phyloP scores from a whole-genome alignment of 345 rosid genomes.

The Salix viminalis region DNA sequence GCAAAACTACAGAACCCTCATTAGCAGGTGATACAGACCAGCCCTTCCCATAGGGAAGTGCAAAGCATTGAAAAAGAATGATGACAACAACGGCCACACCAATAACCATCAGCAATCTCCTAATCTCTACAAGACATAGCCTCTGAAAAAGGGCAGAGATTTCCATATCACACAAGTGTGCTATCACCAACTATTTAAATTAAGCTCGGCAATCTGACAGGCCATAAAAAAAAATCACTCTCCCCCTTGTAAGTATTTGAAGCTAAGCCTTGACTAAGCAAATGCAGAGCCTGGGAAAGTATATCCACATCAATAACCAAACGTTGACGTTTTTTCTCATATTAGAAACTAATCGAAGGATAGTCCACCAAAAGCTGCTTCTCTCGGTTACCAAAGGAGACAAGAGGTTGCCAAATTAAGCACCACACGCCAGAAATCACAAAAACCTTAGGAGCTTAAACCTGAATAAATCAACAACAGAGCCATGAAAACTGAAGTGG shows the following conservation, averaged over 20 bases:
- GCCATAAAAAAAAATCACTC: not conserved
- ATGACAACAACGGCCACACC: slow-evolving; percentile 30
- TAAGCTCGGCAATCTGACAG: not conserved
- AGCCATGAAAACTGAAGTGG: too few species aligned
- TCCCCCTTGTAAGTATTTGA: not conserved
- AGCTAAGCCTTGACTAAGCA: not conserved
- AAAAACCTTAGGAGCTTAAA: not conserved
- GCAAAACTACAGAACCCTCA: slow-evolving; percentile 20
- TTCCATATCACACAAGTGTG: slow-evolving; percentile 28
- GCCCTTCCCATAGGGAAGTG: slow-evolving; percentile 29
- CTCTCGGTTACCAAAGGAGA: too few species aligned
- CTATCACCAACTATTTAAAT: not conserved
- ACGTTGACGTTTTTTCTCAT: too few species aligned
- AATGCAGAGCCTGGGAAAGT: not conserved
- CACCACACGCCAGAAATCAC: too few species aligned
- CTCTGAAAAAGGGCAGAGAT: slow-evolving; percentile 20
- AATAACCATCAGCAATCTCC: slow-evolving; percentile 45
- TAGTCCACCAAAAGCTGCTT: too few species aligned
- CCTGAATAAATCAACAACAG: not conserved
- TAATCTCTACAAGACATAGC: slow-evolving; percentile 32
- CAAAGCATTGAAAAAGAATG: slow-evolving; percentile 41
- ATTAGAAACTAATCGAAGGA: too few species aligned
- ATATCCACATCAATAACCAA: not conserved
- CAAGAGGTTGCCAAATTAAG: too few species aligned
- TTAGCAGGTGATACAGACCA: slow-evolving; percentile 15